Percentiles rank a stretch among this genome's conserved stretches.
These are phyloP conservation scores for Trichoderma sp. DNA, from an alignment of 2,329 filamentous ascomycete genomes.

Conservation along the genomic window DNA sequence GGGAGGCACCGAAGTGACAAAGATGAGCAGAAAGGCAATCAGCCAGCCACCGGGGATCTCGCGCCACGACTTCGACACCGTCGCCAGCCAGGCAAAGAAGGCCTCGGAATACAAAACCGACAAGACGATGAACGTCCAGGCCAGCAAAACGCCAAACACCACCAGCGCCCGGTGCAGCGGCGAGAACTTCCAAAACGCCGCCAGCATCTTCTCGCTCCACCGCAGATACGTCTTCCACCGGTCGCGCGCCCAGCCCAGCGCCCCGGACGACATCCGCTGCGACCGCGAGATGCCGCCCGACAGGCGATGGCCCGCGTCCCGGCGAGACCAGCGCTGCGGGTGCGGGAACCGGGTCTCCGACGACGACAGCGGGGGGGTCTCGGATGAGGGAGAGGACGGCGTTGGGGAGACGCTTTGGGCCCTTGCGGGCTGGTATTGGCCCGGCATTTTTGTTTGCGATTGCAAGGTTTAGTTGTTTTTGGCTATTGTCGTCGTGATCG, in stretches of 20 bases:
- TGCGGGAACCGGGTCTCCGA: slow-evolving; percentile 25
- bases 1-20: slow-evolving; percentile 78
- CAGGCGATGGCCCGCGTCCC: slow-evolving; percentile 34
- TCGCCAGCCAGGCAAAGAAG: slow-evolving; percentile 73
- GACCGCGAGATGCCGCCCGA: slow-evolving; percentile 31
- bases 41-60: slow-evolving; percentile 67
- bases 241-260: slow-evolving; percentile 39
- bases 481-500: neutral
- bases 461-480: neutral
- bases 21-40: slow-evolving; percentile 72
- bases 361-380: slow-evolving; percentile 15
- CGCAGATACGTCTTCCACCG: slow-evolving; percentile 36
- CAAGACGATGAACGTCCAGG: slow-evolving; percentile 58
- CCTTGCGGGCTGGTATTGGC: neutral
- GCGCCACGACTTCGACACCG: slow-evolving; percentile 74
- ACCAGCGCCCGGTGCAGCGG: slow-evolving; percentile 60
- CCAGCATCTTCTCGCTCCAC: slow-evolving; percentile 40
- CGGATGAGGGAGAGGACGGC: slow-evolving; percentile 5
- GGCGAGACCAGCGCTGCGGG: slow-evolving; percentile 14
- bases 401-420: neutral
- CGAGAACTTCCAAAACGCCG: slow-evolving; percentile 54
- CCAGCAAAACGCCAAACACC: slow-evolving; percentile 45
- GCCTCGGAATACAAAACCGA: slow-evolving; percentile 74
- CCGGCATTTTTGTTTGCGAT: neutral
- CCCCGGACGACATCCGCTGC: slow-evolving; percentile 6